Percentiles rank a stretch among this genome's conserved stretches.
Evolutionary conservation across 139 green algal species (phyloP).

Genomic region (Yamagishiella unicocca): DNA sequence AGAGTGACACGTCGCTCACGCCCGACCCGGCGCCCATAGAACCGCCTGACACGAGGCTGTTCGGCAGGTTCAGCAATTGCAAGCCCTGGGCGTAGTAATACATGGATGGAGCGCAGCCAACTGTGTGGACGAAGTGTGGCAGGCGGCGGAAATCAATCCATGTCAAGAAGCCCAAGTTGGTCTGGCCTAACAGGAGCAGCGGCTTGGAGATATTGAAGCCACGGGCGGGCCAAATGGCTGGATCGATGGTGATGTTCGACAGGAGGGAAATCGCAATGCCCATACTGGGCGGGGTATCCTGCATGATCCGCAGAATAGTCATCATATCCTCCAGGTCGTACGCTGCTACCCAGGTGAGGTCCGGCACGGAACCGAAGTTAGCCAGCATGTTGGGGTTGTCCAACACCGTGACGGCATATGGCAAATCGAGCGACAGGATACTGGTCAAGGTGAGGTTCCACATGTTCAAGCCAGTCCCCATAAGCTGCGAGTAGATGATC

Average conservation of each 20-base stretch:
- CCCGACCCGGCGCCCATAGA: neutral
- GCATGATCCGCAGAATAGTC: neutral
- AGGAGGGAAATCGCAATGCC: neutral
- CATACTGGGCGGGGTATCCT: neutral
- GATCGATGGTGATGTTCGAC: constrained; percentile 33
- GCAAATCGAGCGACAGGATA: neutral
- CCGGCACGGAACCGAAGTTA: neutral
- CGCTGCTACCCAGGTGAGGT: neutral
- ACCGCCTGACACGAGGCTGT: neutral
- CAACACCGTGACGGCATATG: neutral
- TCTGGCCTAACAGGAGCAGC: constrained; percentile 21
- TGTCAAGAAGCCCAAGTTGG: neutral
- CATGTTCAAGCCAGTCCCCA: neutral
- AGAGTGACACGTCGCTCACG: neutral
- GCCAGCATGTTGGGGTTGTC: constrained; percentile 12
- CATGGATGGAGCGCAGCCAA: neutral
- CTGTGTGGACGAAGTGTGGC: neutral
- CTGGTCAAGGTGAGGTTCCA: constrained; percentile 1
- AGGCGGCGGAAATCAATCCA: constrained; percentile 26
- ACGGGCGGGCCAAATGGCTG: neutral
- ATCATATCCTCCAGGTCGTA: constrained; percentile 32
- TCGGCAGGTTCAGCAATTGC: constrained; percentile 27
- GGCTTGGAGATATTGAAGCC: constrained; percentile 8
- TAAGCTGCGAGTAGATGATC: neutral
- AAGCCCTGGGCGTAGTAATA: constrained; percentile 26